A percentile compares a stretch with the other conserved stretches of the same genome.
Evolutionary conservation across 257 asterid genomes (phyloP).

Genomic region (Nicotiana sylvestris): DNA sequence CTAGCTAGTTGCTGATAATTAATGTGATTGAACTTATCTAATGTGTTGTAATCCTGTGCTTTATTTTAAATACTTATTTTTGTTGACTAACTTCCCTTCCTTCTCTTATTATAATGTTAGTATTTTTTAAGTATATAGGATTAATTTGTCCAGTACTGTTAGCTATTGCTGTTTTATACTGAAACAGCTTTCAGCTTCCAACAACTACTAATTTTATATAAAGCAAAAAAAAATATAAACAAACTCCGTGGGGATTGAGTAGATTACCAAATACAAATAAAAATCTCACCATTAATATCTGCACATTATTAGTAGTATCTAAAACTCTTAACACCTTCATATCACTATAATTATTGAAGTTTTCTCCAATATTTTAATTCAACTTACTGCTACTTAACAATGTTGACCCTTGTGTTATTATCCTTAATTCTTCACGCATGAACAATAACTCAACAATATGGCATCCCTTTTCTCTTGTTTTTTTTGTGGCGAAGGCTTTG

Average conservation of each 20-base stretch:
- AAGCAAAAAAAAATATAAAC: not conserved
- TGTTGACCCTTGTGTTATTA: not conserved
- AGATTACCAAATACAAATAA: not conserved
- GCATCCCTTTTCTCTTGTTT: constrained; percentile 7
- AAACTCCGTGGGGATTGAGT: not conserved
- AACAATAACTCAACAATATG: not conserved
- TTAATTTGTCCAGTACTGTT: not conserved
- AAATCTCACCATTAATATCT: not conserved
- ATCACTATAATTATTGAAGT: no score
- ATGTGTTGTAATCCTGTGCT: not conserved
- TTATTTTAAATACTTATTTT: not conserved
- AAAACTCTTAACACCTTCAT: not conserved
- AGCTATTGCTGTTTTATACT: not conserved
- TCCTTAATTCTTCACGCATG: not conserved
- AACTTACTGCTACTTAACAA: not conserved
- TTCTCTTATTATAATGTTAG: not conserved
- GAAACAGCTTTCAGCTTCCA: not conserved
- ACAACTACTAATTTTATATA: not conserved
- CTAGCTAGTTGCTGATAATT: constrained; percentile 2
- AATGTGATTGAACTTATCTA: not conserved
- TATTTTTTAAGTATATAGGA: not conserved
- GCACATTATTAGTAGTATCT: not conserved
- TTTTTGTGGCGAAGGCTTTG: not conserved
- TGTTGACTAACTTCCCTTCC: not conserved
- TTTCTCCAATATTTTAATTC: not conserved